Percentiles rank a stretch among this genome's conserved stretches.
Evolutionary conservation across 306 rosid genomes (phyloP).

Genomic region (Cicer yamashitae): DNA sequence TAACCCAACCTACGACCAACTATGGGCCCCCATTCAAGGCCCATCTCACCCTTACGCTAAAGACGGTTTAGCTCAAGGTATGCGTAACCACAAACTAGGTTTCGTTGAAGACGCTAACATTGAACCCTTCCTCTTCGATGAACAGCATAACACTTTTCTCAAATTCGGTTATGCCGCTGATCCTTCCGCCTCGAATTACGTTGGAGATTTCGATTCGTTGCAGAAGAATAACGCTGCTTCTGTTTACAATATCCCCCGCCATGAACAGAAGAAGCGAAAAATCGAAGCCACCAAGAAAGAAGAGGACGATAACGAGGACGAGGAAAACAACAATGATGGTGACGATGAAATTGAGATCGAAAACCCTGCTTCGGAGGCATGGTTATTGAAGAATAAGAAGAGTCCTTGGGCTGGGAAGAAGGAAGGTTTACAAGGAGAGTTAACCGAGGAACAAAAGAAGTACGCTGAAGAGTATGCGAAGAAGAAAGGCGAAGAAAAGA

Average conservation of each 20-base stretch:
- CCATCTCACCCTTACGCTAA: slow-evolving; percentile 95
- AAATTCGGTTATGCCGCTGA: slow-evolving; percentile 92
- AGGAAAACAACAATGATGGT: not conserved
- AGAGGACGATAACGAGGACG: slow-evolving; percentile 3
- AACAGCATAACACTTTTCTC: slow-evolving; percentile 91
- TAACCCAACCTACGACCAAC: slow-evolving; percentile 93
- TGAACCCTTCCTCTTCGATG: slow-evolving; percentile 86
- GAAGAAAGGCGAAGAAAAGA: slow-evolving; percentile 94
- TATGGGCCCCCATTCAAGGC: slow-evolving; percentile 90
- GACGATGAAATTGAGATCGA: slow-evolving; percentile 53
- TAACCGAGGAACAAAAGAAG: slow-evolving; percentile 90
- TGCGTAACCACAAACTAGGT: slow-evolving; percentile 97
- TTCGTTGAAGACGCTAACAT: slow-evolving; percentile 88
- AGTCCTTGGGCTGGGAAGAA: slow-evolving; percentile 97
- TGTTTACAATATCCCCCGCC: slow-evolving; percentile 80
- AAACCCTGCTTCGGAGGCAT: slow-evolving; percentile 74
- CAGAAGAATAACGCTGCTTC: slow-evolving; percentile 69
- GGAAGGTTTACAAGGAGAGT: slow-evolving; percentile 74
- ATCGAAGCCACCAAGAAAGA: slow-evolving; percentile 50
- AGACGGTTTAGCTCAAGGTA: slow-evolving; percentile 91
- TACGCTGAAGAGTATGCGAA: slow-evolving; percentile 89
- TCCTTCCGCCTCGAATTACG: slow-evolving; percentile 80
- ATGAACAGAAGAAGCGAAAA: slow-evolving; percentile 76
- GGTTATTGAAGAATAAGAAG: slow-evolving; percentile 89
- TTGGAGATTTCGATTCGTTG: slow-evolving; percentile 76